Percentiles rank a stretch among this genome's conserved stretches.
Conservation (phyloP, 1,284 basidiomycete genomes). For the Cutaneotrichosporon daszewskae region DNA sequence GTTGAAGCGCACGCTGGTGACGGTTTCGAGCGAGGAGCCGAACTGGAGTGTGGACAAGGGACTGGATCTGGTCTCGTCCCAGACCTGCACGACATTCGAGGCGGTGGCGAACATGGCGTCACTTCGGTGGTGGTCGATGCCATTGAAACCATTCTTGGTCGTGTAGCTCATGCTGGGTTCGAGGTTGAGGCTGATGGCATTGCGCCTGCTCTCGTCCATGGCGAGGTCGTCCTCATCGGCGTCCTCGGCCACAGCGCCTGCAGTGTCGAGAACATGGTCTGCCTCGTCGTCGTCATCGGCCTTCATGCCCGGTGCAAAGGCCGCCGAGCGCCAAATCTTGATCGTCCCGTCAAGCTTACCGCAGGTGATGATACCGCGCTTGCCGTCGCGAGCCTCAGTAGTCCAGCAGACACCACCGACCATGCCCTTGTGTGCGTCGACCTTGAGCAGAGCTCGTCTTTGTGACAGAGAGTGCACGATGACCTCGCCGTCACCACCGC, state of each 20-base stretch:
- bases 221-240: constrained; percentile 44
- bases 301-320: constrained; percentile 40
- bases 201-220: constrained; percentile 38
- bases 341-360: constrained; percentile 79
- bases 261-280: constrained; percentile 35
- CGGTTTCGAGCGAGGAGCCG: constrained; percentile 75
- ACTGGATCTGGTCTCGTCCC: constrained; percentile 87
- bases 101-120: constrained; percentile 89
- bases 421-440: constrained; percentile 86
- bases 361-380: constrained; percentile 72
- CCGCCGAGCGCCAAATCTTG: constrained; percentile 73
- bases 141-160: constrained; percentile 82
- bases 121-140: constrained; percentile 86
- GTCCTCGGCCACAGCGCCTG: constrained; percentile 41
- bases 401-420: constrained; percentile 62
- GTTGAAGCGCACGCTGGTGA: constrained; percentile 86
- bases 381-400: constrained; percentile 49
- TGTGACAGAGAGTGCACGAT: constrained; percentile 80
- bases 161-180: constrained; percentile 67
- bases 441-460: constrained; percentile 60
- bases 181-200: constrained; percentile 34
- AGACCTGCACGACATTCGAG: constrained; percentile 87
- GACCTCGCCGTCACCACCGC: constrained; percentile 92
- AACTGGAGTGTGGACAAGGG: constrained; percentile 77
- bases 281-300: constrained; percentile 41